Percentiles rank a stretch among this genome's conserved stretches.
Conservation (phyloP, 2,329 filamentous ascomycete species). For the Trichoderma citrinoviride region DNA sequence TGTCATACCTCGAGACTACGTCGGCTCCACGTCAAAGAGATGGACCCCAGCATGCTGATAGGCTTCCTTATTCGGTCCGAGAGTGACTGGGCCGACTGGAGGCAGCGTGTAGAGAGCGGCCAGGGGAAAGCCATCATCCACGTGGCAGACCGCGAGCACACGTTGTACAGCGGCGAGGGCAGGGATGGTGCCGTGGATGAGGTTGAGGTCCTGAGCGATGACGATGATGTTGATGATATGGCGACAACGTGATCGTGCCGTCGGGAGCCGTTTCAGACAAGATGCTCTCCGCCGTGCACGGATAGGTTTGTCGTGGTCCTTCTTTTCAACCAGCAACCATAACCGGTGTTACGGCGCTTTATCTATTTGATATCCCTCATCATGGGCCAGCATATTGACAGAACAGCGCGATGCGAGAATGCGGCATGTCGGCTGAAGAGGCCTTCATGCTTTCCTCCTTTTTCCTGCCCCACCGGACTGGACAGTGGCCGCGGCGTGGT, state of each 20-base stretch:
- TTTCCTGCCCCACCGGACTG: slow-evolving; percentile 21
- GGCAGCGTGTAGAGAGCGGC: slow-evolving; percentile 68
- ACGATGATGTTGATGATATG: slow-evolving; percentile 45
- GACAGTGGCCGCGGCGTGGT: slow-evolving; percentile 57
- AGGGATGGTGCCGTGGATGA: slow-evolving; percentile 78
- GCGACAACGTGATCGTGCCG: slow-evolving; percentile 28
- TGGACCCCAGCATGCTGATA: slow-evolving; percentile 98
- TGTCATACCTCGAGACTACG: slow-evolving; percentile 87
- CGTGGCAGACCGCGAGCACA: slow-evolving; percentile 69
- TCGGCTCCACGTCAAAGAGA: slow-evolving; percentile 79
- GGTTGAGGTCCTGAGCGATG: slow-evolving; percentile 79
- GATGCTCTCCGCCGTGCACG: neutral
- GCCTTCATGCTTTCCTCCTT: slow-evolving; percentile 36
- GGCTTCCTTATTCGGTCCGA: slow-evolving; percentile 83
- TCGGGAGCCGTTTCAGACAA: neutral
- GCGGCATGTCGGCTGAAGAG: neutral
- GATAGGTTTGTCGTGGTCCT: neutral
- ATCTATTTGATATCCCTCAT: neutral
- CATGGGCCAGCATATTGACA: neutral
- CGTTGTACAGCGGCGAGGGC: slow-evolving; percentile 53
- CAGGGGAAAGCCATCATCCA: slow-evolving; percentile 84
- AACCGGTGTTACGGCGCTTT: neutral
- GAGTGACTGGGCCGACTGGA: slow-evolving; percentile 82
- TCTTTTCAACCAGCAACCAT: neutral
- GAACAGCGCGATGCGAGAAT: neutral